phyloP scores from a whole-genome alignment of 352 stramenopile genomes.

The Phytophthora sp. region DNA sequence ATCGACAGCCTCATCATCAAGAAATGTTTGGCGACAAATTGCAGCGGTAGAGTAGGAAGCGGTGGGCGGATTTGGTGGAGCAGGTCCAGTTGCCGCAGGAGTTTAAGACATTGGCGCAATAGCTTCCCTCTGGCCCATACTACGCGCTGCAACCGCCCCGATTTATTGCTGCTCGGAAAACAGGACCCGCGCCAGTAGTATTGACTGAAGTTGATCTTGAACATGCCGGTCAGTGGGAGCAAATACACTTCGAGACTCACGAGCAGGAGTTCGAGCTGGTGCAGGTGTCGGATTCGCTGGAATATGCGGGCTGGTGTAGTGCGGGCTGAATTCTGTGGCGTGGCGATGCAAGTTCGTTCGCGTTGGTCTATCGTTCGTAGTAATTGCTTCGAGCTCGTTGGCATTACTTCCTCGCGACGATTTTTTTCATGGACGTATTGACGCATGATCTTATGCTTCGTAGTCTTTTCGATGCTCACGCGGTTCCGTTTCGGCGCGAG shows the following conservation, averaged over 20 bases:
- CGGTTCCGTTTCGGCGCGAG: no score
- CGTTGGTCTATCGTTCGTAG: not conserved
- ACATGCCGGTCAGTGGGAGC: not conserved
- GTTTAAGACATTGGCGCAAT: not conserved
- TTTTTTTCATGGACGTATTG: not conserved
- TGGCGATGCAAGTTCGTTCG: not conserved
- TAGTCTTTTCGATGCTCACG: no score
- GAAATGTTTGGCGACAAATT: not conserved
- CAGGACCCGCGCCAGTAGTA: not conserved
- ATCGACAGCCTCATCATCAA: slow-evolving; percentile 1
- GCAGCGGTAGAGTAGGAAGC: not conserved
- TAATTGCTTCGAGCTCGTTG: not conserved
- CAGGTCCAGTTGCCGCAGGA: not conserved
- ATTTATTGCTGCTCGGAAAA: not conserved
- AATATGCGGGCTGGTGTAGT: not conserved
- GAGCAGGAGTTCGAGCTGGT: not conserved
- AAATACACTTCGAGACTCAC: not conserved
- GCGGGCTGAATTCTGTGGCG: not conserved
- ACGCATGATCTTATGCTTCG: not conserved
- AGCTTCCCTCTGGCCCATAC: not conserved
- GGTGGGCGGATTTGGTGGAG: not conserved
- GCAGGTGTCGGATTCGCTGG: not conserved
- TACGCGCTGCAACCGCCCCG: not conserved
- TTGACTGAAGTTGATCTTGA: not conserved
- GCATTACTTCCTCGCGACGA: not conserved